Conservation (phyloP, 2,329 filamentous ascomycete species). For the Daldinia sp. region DNA sequence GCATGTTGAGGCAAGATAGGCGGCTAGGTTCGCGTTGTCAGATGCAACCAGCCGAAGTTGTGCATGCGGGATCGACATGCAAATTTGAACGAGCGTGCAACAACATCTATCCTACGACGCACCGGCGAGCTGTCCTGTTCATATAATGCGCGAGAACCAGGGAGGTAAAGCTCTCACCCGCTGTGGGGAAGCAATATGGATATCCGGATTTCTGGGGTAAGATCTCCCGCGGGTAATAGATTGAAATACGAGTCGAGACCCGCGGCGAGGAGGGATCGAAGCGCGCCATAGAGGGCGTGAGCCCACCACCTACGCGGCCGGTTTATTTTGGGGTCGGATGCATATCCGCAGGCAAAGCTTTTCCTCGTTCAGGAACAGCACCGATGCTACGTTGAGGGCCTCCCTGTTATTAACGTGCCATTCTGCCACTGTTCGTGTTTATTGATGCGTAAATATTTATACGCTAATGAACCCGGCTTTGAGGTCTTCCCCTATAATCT, state of each 20-base stretch:
- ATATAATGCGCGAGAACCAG: conserved; percentile 24
- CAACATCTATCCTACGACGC: neutral
- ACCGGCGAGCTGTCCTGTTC: conserved; percentile 19
- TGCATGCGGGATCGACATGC: conserved; percentile 27
- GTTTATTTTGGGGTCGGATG: neutral
- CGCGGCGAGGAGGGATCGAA: conserved; percentile 15
- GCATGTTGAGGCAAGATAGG: conserved; percentile 15
- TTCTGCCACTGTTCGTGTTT: conserved; percentile 5
- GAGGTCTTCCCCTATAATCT: neutral
- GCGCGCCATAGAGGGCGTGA: conserved; percentile 23
- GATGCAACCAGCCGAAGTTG: conserved; percentile 12
- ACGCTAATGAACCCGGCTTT: neutral
- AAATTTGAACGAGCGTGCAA: conserved; percentile 12
- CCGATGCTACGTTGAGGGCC: conserved; percentile 14
- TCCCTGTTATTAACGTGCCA: neutral
- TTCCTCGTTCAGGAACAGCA: conserved; percentile 2
- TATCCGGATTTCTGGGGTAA: conserved; percentile 35
- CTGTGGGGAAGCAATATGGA: conserved; percentile 36
- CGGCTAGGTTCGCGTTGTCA: neutral
- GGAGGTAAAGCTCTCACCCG: conserved; percentile 17
- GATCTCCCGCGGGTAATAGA: conserved; percentile 24
- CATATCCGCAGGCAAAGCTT: neutral
- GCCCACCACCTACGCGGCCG: neutral
- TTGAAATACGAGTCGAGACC: conserved; percentile 24
- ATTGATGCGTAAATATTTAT: neutral